These are phyloP conservation scores for Candida dubliniensis DNA, from an alignment of 1,139 yeast species.

Conservation along the genomic window DNA sequence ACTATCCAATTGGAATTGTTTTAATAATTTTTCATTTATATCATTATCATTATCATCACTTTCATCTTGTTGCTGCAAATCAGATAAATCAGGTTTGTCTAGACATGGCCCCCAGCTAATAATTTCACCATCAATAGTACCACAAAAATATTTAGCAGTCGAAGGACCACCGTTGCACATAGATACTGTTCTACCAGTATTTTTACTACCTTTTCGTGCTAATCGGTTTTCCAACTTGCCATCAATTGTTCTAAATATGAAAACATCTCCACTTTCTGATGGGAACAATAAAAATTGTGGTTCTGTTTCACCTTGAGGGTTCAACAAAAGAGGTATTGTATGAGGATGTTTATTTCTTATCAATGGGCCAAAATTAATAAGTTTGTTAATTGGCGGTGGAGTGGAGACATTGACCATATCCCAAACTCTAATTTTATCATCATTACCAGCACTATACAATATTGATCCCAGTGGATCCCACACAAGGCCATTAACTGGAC, in stretches of 20 bases:
- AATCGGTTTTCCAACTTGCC: conserved; percentile 63
- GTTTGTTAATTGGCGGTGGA: conserved; percentile 55
- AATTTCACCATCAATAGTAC: conserved; percentile 61
- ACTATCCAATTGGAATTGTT: conserved; percentile 7
- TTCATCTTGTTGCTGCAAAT: conserved; percentile 7
- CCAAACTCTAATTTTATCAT: conserved; percentile 78
- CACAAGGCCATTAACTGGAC: conserved; percentile 69
- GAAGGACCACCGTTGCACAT: conserved; percentile 50
- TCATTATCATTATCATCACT: conserved; percentile 11
- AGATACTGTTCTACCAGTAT: conserved; percentile 46
- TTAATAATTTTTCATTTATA: conserved; percentile 9
- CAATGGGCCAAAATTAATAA: conserved; percentile 76
- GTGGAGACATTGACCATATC: conserved; percentile 47
- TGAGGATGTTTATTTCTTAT: conserved; percentile 64
- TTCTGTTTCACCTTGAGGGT: conserved; percentile 48
- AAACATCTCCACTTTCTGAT: conserved; percentile 77
- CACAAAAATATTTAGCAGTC: conserved; percentile 47
- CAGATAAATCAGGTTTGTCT: conserved; percentile 19
- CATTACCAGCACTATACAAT: conserved; percentile 68
- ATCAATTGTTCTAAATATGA: conserved; percentile 59
- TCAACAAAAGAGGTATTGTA: conserved; percentile 45
- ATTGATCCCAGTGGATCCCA: conserved; percentile 68
- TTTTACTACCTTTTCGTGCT: conserved; percentile 35
- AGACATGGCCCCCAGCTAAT: conserved; percentile 48
- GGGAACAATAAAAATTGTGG: conserved; percentile 65